Evolutionary conservation across 2,329 filamentous ascomycete species (phyloP).

Genomic region (Fusarium irregulare): DNA sequence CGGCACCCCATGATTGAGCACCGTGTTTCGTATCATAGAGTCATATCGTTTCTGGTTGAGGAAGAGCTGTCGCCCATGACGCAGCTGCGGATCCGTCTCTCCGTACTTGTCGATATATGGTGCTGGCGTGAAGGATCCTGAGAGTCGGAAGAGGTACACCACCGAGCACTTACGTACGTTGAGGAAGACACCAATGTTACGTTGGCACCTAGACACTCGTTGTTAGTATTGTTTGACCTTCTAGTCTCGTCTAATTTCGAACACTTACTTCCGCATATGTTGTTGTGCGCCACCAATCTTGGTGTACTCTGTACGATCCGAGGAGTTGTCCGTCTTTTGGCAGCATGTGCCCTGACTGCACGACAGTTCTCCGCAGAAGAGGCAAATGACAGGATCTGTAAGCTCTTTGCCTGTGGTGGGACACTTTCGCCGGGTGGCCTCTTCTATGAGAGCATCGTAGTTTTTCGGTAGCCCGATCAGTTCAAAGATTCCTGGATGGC

Average conservation of each 20-base stretch:
- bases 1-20: constrained; percentile 87
- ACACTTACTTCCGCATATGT: constrained; percentile 83
- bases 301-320: constrained; percentile 54
- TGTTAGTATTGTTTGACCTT: constrained; percentile 13
- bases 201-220: constrained; percentile 76
- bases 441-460: constrained; percentile 92
- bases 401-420: constrained; percentile 92
- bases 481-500: constrained; percentile 93
- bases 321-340: constrained; percentile 69
- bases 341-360: constrained; percentile 96
- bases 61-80: constrained; percentile 88
- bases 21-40: constrained; percentile 83
- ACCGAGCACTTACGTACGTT: constrained; percentile 97
- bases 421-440: constrained; percentile 84
- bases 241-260: background rate
- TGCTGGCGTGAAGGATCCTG: constrained; percentile 86
- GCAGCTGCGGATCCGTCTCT: constrained; percentile 91
- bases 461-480: constrained; percentile 91
- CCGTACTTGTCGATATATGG: constrained; percentile 97
- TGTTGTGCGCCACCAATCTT: constrained; percentile 87
- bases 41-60: constrained; percentile 96
- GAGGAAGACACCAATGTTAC: constrained; percentile 91
- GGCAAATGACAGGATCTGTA: constrained; percentile 88
- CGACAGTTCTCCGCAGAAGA: constrained; percentile 97
- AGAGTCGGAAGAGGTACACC: constrained; percentile 83